phyloP scores from a whole-genome alignment of 306 rosid species.

The Rosa persica region DNA sequence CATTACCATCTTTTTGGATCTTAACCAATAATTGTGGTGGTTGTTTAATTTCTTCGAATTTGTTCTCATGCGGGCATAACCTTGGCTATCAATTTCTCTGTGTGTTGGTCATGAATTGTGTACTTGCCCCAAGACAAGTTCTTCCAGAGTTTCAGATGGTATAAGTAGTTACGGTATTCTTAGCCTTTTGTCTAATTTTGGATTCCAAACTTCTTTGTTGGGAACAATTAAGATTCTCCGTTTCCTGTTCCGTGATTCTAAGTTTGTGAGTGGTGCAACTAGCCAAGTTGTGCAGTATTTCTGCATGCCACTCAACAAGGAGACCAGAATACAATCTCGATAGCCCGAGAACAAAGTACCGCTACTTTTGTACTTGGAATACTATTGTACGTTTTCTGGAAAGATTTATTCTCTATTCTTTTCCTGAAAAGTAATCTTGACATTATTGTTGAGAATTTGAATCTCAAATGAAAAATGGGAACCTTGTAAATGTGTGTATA shows the following conservation, averaged over 20 bases:
- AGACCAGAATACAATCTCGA: conserved; percentile 11
- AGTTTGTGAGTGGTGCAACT: not conserved
- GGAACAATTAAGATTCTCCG: not conserved
- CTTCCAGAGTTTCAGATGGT: not conserved
- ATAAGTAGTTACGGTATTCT: not conserved
- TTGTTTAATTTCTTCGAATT: conserved; percentile 5
- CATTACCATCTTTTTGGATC: not conserved
- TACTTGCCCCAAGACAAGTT: not conserved
- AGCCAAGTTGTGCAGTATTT: not conserved
- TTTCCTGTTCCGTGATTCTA: conserved; percentile 1
- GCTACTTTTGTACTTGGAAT: not conserved
- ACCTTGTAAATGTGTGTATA: too few relatives aligned
- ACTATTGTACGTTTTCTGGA: not conserved
- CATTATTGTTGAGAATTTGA: not conserved
- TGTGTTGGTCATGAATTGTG: not conserved
- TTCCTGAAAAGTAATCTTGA: not conserved
- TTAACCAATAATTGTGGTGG: not conserved
- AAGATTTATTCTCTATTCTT: conserved; percentile 7
- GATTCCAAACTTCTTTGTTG: not conserved
- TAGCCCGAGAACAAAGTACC: not conserved
- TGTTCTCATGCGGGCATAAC: not conserved
- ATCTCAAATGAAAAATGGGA: not conserved
- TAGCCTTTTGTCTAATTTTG: not conserved
- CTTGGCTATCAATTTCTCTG: not conserved
- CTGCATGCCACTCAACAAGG: conserved; percentile 13